Evolutionary conservation across 495 filamentous ascomycete species (phyloP).

Genomic region (Rusavskia elegans): DNA sequence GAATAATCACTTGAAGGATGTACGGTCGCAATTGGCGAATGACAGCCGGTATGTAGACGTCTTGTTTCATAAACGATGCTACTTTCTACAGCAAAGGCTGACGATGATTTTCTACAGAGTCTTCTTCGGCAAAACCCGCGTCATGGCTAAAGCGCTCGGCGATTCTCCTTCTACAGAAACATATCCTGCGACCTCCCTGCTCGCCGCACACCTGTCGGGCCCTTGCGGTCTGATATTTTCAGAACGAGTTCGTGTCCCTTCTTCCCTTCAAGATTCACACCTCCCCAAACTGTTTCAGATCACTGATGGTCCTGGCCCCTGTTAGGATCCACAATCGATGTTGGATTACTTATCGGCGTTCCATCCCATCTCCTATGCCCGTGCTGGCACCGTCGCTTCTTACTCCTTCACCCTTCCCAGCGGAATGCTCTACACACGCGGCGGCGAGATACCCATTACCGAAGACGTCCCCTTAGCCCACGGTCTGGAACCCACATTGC

Average conservation of each 20-base stretch:
- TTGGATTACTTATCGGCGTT: conserved; percentile 51
- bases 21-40: conserved; percentile 55
- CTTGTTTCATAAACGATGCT: neutral
- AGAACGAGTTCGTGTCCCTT: conserved; percentile 28
- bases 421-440: conserved; percentile 59
- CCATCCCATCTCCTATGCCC: conserved; percentile 65
- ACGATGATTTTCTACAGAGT: conserved; percentile 31
- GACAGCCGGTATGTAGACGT: conserved; percentile 56
- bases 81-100: neutral
- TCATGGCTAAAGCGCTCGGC: conserved; percentile 88
- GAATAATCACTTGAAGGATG: conserved; percentile 89
- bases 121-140: conserved; percentile 98
- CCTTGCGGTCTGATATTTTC: conserved; percentile 87
- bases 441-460: conserved; percentile 57
- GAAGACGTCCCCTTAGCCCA: conserved; percentile 78
- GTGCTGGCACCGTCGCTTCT: conserved; percentile 62
- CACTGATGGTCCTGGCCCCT: too few species aligned
- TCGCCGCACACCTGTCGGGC: conserved; percentile 58
- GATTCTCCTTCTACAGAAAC: conserved; percentile 55
- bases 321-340: conserved; percentile 36
- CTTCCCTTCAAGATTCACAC: too few species aligned
- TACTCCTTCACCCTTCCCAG: conserved; percentile 63
- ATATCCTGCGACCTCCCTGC: conserved; percentile 51
- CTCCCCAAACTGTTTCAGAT: too few species aligned
- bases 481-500: conserved; percentile 71